Base-by-base conservation (phyloP, 2,329 filamentous ascomycete genomes). In the Cladosporium sphaerospermum region DNA sequence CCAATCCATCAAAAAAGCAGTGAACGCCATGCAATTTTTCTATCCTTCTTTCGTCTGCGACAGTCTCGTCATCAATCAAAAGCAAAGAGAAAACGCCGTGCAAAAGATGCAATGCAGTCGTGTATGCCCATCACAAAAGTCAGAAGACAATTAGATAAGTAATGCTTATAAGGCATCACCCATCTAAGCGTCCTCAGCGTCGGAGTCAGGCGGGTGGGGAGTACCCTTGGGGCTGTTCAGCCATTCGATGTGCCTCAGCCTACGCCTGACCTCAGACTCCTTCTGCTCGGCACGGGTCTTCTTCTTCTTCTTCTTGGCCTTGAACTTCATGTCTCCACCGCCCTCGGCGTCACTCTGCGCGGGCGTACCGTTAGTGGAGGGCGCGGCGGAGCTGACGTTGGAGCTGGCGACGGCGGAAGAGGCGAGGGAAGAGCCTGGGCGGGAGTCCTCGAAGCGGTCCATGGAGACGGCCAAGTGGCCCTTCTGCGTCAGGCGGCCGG, bases 271-370 rank as follows among this genome's bases (percentile, higher is more conserved):
- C 73, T 97, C 92, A 16, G 87, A 80, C 71, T 99, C 93, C 81
- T 99, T 99, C 69, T 91, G 63, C 72, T 99, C 90, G 74, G 90
- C 90, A 78, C 95, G 89, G 54, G 93, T 99, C 82, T 93, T 82
- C 88, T 99, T 99, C 84, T 92, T 95, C 89, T 96, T 96, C 75
- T 86, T 86, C 81, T 91, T 93, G 9, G 87, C 79, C 71, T 80
- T 83, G 84, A 99, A 99, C 76, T 95, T 92, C 78, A 99, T 81
- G 56, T 78, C 80, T 71, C 86, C 70, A 65, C 75, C 78, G 62
- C 93, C 91, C 73, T 97, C 92, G 1, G 79, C 82, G 6, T 61
- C 65, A 50, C 58, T 62, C 34, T 62, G 67, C 14, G 59, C 59
- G 3, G 69, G 67, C 4, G 66, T 68, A 13, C 64, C 66, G 37